phyloP scores from a whole-genome alignment of 1,139 yeast species.

The Nakaseomyces sp. region DNA sequence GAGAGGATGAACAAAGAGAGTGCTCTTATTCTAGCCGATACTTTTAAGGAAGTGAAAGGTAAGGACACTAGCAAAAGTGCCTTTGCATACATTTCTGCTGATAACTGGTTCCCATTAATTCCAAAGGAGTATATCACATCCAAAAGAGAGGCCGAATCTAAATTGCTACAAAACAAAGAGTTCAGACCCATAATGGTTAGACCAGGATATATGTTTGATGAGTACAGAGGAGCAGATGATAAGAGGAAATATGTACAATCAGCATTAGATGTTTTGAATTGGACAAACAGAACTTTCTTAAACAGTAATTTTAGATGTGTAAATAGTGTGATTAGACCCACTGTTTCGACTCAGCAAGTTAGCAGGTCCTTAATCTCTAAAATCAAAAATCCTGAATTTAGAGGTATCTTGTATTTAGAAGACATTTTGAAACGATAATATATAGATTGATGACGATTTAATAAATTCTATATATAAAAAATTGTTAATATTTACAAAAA shows the following conservation, averaged over 20 bases:
- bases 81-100: constrained; percentile 78
- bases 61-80: constrained; percentile 32
- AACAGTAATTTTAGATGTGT: constrained; percentile 30
- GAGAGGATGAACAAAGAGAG: constrained; percentile 61
- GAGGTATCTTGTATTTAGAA: constrained; percentile 53
- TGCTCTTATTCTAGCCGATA: constrained; percentile 56
- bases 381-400: constrained; percentile 41
- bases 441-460: constrained; percentile 7
- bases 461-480: background rate
- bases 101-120: constrained; percentile 54
- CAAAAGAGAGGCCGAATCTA: constrained; percentile 68
- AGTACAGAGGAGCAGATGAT: constrained; percentile 30
- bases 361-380: constrained; percentile 51
- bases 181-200: constrained; percentile 58
- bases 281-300: constrained; percentile 37
- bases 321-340: constrained; percentile 50
- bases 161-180: constrained; percentile 33
- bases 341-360: constrained; percentile 61
- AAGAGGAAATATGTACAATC: constrained; percentile 32
- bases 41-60: constrained; percentile 33
- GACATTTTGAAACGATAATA: constrained; percentile 32
- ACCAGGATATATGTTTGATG: constrained; percentile 80
- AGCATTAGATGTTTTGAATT: constrained; percentile 35
- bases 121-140: constrained; percentile 65
- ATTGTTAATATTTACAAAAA: constrained; percentile 1